Percentiles rank a stretch among this genome's conserved stretches.
Conservation (phyloP, 2,329 filamentous ascomycete genomes). For the Corynespora cassiicola region DNA sequence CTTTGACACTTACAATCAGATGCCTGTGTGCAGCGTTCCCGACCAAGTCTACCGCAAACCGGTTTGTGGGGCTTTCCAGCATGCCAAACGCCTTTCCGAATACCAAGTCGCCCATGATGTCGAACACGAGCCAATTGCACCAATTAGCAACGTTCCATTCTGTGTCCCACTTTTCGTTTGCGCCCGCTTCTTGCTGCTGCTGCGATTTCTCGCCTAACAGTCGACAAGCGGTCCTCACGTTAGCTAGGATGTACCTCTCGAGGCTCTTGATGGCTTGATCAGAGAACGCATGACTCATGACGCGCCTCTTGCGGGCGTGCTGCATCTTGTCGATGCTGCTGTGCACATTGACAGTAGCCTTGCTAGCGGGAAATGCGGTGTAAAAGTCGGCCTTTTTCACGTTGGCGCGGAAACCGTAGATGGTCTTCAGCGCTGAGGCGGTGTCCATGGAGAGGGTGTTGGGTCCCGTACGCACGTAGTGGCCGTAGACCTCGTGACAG, state of each 20-base stretch:
- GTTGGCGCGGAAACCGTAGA: conserved; percentile 57
- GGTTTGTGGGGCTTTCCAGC: conserved; percentile 48
- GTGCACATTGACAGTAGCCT: conserved; percentile 51
- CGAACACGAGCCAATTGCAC: conserved; percentile 55
- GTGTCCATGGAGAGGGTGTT: conserved; percentile 81
- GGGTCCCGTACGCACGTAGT: conserved; percentile 77
- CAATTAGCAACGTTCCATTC: conserved; percentile 54
- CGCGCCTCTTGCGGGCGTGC: conserved; percentile 55
- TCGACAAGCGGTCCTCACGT: conserved; percentile 49
- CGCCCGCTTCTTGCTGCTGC: conserved; percentile 7
- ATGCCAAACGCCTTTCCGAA: conserved; percentile 54
- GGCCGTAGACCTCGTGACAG: conserved; percentile 74
- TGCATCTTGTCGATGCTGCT: conserved; percentile 52
- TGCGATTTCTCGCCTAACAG: conserved; percentile 33
- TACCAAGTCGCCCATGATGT: conserved; percentile 59
- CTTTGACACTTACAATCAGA: conserved; percentile 48
- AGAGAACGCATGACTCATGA: conserved; percentile 55
- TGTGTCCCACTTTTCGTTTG: conserved; percentile 47
- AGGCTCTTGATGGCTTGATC: conserved; percentile 53
- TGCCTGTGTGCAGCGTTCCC: conserved; percentile 54
- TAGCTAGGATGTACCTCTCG: conserved; percentile 53
- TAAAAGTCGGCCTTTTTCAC: conserved; percentile 59
- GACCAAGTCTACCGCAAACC: conserved; percentile 50
- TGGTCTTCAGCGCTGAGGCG: conserved; percentile 56
- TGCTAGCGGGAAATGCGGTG: conserved; percentile 52